Evolutionary conservation across 2,329 filamentous ascomycete genomes (phyloP), one percentile per base, ranked within the genome.

Genomic region (Monosporascus sp.): DNA sequence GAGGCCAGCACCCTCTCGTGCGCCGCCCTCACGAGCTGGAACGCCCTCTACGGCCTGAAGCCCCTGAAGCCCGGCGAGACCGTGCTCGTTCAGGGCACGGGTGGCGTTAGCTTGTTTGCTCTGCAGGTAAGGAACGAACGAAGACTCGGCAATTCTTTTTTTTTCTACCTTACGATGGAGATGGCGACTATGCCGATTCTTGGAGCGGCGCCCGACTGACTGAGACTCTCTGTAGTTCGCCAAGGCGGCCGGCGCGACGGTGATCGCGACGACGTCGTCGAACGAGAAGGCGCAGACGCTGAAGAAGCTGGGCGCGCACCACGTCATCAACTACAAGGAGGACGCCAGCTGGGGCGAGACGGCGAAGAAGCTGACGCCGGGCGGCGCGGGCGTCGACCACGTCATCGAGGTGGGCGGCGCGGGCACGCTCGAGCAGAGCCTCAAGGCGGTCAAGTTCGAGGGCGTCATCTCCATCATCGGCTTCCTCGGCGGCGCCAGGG

Each of bases 61-160:
- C 70, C 72, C 24, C 57, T 86, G 53, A 73, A 74, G 61, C 77
- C 81, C 0, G 83, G 83, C 4, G 69, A 80, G 55, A 75, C 68
- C 60, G 83, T 89, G 3, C 74, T 89, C 36, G 84, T 84, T 1
- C 83, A 88, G 68, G 86, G 85, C n/a, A 88, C 84, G 0, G 85
- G 86, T 20, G 85, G 85, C 53, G 85, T 89, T 7, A 81, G 77
- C 56, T 75, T 88, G 54, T 86, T 86, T 54, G 85, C 78, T 3
- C 66, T 88, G n/a, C 85, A 70, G 62, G 65, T 67, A 56, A 24
- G 64, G 57, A 17, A 41, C 46, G 18, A 18, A 41, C 6, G 38
- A 41, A 41, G 9, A 41, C 6, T 8, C 17, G 6, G 38, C 6
- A 18, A 25, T 17, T 18, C 3, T 34, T 27, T 31, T 17, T 25